Percentiles rank a stretch among this genome's conserved stretches.
These are phyloP conservation scores for Vachellia collinsii DNA, from an alignment of 306 rosid species.

Conservation along the genomic window DNA sequence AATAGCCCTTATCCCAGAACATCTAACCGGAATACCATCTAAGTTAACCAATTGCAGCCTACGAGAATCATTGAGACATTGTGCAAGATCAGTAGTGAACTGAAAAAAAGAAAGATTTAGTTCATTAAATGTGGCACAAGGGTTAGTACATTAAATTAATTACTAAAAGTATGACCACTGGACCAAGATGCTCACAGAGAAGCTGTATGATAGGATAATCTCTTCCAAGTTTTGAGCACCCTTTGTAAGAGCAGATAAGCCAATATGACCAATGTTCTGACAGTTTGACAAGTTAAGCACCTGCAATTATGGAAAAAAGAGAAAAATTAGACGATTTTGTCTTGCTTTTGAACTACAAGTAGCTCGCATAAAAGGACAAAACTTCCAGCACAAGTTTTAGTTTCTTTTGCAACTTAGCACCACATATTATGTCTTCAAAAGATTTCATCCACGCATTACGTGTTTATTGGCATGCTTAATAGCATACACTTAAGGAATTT, in stretches of 20 bases:
- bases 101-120: slow-evolving; percentile 38
- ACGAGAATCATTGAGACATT: slow-evolving; percentile 49
- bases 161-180: neutral
- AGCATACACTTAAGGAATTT: neutral
- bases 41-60: slow-evolving; percentile 54
- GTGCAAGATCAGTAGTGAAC: slow-evolving; percentile 64
- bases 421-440: neutral
- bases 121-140: slow-evolving; percentile 25
- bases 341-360: neutral
- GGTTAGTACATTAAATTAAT: slow-evolving; percentile 14
- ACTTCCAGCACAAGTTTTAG: neutral
- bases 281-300: slow-evolving; percentile 64
- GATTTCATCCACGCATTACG: neutral
- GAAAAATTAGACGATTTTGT: neutral
- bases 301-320: slow-evolving; percentile 40
- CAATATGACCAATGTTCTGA: slow-evolving; percentile 59
- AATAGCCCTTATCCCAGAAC: slow-evolving; percentile 55
- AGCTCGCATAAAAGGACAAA: neutral
- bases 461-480: neutral
- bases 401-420: neutral
- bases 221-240: slow-evolving; percentile 62
- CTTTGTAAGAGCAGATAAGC: slow-evolving; percentile 58
- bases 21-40: slow-evolving; percentile 59
- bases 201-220: slow-evolving; percentile 57
- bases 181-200: slow-evolving; percentile 54